These are phyloP conservation scores for Xylariaceae sp. DNA, from an alignment of 2,329 filamentous ascomycete genomes.

Conservation along the genomic window DNA sequence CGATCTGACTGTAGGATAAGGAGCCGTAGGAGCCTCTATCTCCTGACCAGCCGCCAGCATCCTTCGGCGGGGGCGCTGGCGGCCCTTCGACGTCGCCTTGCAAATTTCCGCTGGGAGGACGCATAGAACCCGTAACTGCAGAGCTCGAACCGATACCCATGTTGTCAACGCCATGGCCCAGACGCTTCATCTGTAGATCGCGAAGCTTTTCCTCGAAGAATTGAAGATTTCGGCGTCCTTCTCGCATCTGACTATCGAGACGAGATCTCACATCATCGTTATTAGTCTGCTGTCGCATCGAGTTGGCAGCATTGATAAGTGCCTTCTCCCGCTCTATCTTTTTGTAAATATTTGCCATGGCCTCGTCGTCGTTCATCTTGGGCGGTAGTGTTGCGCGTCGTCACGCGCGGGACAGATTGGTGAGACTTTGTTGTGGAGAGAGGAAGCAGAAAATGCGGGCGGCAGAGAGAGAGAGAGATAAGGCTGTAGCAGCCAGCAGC, in stretches of 20 bases:
- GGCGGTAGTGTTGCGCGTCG: conserved; percentile 42
- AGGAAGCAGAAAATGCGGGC: conserved; percentile 21
- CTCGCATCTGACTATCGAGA: conserved; percentile 91
- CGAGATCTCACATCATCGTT: conserved; percentile 89
- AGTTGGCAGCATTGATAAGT: conserved; percentile 89
- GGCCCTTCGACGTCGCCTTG: conserved; percentile 49
- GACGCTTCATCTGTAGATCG: conserved; percentile 81
- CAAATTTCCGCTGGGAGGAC: conserved; percentile 51
- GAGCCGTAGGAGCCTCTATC: conserved; percentile 67
- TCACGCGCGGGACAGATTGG: conserved; percentile 39
- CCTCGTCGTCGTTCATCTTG: conserved; percentile 66
- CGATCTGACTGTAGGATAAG: conserved; percentile 58
- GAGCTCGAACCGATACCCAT: conserved; percentile 64
- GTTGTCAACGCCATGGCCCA: conserved; percentile 67
- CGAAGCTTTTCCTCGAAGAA: conserved; percentile 93
- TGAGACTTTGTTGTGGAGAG: conserved; percentile 15
- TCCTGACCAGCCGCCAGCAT: conserved; percentile 48
- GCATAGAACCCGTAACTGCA: conserved; percentile 39
- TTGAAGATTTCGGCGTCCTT: conserved; percentile 88
- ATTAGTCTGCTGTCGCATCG: conserved; percentile 94
- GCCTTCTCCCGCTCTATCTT: conserved; percentile 98
- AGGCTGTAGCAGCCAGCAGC: conserved; percentile 5
- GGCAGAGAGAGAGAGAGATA: conserved; percentile 13
- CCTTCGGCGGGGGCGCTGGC: conserved; percentile 75
- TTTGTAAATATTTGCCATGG: conserved; percentile 79